A percentile compares a stretch with the other conserved stretches of the same genome.
Evolutionary conservation across 2,329 filamentous ascomycete species (phyloP).

Genomic region (Diplodia mutila): DNA sequence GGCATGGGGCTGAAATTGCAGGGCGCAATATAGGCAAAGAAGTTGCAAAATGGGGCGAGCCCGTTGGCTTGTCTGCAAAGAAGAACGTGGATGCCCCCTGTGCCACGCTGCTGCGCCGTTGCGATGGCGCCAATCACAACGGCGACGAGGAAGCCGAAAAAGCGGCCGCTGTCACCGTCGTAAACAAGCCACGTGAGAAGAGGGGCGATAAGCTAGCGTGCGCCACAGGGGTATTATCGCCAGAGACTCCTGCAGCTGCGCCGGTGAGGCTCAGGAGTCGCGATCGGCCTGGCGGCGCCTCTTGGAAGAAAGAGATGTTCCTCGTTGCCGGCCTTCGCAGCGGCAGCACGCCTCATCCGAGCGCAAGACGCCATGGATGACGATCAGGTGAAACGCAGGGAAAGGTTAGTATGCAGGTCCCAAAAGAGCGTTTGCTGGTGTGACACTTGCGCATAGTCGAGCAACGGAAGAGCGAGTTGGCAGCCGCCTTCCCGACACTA

Average conservation of each 20-base stretch:
- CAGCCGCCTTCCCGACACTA: not conserved
- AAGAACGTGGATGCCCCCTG: constrained; percentile 6
- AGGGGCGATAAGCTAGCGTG: not conserved
- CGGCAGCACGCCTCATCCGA: not conserved
- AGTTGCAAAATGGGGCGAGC: not conserved
- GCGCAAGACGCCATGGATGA: not conserved
- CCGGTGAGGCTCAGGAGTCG: not conserved
- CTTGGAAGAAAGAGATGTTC: not conserved
- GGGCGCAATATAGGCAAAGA: not conserved
- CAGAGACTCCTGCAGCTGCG: not conserved
- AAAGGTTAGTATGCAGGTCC: not conserved
- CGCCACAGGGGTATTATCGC: constrained; percentile 7
- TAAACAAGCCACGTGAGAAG: not conserved
- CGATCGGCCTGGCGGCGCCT: not conserved
- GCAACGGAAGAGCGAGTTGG: not conserved
- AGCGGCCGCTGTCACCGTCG: not conserved
- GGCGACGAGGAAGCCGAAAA: constrained; percentile 1
- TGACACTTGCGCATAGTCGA: not conserved
- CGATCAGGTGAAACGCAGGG: constrained; percentile 7
- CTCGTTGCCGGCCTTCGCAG: not conserved
- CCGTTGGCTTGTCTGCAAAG: not conserved
- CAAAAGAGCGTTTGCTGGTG: not conserved
- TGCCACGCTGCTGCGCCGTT: not conserved
- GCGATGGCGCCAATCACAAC: constrained; percentile 17
- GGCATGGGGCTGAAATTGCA: constrained; percentile 17